Percentiles rank a stretch among this genome's conserved stretches.
Evolutionary conservation across 768 basidiomycete species (phyloP).

Genomic region (Cubamyces lactineus): DNA sequence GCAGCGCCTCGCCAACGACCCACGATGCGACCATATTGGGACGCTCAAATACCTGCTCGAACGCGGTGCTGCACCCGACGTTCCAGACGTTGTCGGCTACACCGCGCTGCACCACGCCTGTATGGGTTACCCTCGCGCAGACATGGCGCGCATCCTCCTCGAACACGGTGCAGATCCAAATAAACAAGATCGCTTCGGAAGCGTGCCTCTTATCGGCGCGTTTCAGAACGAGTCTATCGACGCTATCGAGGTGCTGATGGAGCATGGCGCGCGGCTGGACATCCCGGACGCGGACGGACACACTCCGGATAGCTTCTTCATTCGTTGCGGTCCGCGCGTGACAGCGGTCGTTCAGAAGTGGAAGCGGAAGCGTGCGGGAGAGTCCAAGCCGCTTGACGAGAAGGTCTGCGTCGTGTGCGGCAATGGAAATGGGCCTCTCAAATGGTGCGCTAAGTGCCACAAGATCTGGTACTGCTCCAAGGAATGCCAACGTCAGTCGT

Average conservation of each 20-base stretch:
- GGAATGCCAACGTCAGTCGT: slow-evolving; percentile 54
- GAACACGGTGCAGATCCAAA: slow-evolving; percentile 53
- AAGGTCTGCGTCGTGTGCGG: slow-evolving; percentile 49
- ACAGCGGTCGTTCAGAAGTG: slow-evolving; percentile 50
- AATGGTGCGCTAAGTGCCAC: slow-evolving; percentile 49
- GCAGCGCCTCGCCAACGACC: slow-evolving; percentile 11
- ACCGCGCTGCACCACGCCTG: slow-evolving; percentile 55
- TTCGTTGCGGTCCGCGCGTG: slow-evolving; percentile 46
- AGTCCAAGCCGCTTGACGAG: slow-evolving; percentile 44
- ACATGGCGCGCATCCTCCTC: slow-evolving; percentile 45
- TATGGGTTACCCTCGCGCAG: slow-evolving; percentile 34
- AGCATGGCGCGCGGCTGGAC: slow-evolving; percentile 51
- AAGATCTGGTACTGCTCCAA: slow-evolving; percentile 54
- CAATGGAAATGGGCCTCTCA: slow-evolving; percentile 38
- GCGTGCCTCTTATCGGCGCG: slow-evolving; percentile 40
- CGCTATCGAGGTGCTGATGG: slow-evolving; percentile 50
- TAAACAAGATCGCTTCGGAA: slow-evolving; percentile 51
- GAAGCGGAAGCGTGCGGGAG: slow-evolving; percentile 50
- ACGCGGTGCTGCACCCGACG: slow-evolving; percentile 43
- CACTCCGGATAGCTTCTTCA: slow-evolving; percentile 37
- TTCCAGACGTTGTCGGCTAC: slow-evolving; percentile 49
- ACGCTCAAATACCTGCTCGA: slow-evolving; percentile 47
- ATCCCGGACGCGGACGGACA: slow-evolving; percentile 44
- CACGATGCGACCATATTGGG: slow-evolving; percentile 35
- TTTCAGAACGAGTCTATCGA: slow-evolving; percentile 16